Evolutionary conservation across 495 filamentous ascomycete genomes (phyloP).

Genomic region (Amorphotheca resinae): DNA sequence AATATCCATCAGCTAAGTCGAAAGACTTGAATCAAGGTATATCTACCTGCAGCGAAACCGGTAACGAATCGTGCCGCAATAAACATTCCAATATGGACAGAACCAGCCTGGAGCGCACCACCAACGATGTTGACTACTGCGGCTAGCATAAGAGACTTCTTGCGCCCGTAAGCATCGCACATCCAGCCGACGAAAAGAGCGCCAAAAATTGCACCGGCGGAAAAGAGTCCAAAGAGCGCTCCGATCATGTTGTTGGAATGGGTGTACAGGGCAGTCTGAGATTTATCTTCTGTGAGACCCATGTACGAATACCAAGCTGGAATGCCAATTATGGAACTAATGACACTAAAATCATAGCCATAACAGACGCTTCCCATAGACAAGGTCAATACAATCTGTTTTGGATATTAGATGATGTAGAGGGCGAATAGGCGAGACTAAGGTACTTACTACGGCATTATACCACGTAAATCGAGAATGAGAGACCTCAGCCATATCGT

Average conservation of each 20-base stretch:
- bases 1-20: no score
- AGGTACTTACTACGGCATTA: no score
- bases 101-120: constrained; percentile 9
- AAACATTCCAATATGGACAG: constrained; percentile 18
- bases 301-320: neutral
- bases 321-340: neutral
- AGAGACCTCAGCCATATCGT: no score
- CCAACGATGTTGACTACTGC: constrained; percentile 21
- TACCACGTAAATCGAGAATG: no score
- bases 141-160: constrained; percentile 17
- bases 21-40: neutral
- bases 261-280: neutral
- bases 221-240: neutral
- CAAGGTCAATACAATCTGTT: neutral
- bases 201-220: constrained; percentile 1
- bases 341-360: neutral
- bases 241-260: neutral
- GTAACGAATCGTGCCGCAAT: constrained; percentile 27
- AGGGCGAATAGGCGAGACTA: no score
- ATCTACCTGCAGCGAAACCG: constrained; percentile 20
- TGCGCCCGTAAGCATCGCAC: constrained; percentile 15
- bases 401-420: no score
- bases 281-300: neutral
- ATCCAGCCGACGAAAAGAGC: constrained; percentile 1
- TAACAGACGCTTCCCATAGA: neutral